A percentile compares a stretch with the other conserved stretches of the same genome.
Evolutionary conservation across 768 basidiomycete species (phyloP).

Genomic region (button mushroom (Agaricus bisporus)): DNA sequence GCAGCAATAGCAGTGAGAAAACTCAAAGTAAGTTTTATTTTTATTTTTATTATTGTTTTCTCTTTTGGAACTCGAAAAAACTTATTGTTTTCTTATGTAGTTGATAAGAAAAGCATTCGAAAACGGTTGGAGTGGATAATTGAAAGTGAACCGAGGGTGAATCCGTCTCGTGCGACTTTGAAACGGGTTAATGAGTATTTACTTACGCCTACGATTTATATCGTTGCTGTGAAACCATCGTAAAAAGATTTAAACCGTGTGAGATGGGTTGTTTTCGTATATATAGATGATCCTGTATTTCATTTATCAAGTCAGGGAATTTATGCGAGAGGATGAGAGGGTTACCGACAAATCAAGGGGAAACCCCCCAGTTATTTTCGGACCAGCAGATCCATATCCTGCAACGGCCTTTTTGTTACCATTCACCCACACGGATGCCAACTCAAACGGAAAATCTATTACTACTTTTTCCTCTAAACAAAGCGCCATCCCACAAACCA

Average conservation of each 20-base stretch:
- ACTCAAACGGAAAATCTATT: slow-evolving; percentile 25
- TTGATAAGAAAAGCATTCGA: slow-evolving; percentile 49
- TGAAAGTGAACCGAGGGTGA: slow-evolving; percentile 63
- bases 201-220: slow-evolving; percentile 11
- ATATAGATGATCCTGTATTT: not conserved
- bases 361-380: too few relatives aligned
- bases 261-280: not conserved
- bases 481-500: slow-evolving; percentile 20
- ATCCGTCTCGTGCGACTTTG: slow-evolving; percentile 79
- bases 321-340: too few relatives aligned
- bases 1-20: not conserved
- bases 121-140: slow-evolving; percentile 85
- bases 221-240: not conserved
- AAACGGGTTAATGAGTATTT: slow-evolving; percentile 32
- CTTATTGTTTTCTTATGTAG: not conserved
- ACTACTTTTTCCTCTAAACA: slow-evolving; percentile 12
- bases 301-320: too few relatives aligned
- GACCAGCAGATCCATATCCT: too few relatives aligned
- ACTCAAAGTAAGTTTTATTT: not conserved
- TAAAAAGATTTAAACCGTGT: not conserved
- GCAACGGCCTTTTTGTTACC: too few relatives aligned
- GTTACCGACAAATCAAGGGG: too few relatives aligned
- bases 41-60: not conserved
- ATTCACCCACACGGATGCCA: too few relatives aligned
- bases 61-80: not conserved